Evolutionary conservation across 257 asterid genomes (phyloP), one percentile per base, ranked within the genome.

Genomic region (Ajuga chamaepitys): DNA sequence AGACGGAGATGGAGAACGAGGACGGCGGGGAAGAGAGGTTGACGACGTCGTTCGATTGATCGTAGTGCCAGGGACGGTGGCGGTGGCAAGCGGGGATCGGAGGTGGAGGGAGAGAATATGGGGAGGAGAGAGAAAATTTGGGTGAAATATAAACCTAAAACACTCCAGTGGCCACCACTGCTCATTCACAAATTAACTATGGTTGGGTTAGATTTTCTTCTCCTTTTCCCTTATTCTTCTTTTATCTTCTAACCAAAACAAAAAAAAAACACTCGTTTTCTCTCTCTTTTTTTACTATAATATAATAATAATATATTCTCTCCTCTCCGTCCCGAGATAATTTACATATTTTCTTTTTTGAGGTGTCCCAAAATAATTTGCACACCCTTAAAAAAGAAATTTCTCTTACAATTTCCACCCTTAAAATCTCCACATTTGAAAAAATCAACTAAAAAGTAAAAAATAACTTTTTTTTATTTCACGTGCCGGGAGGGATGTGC

Each of bases 71-170:
- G 45, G 68, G 17, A 26, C 54, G 51, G 77, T 44, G 75, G 75
- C 75, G 78, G 74, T 55, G 74, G 74, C 53, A 53, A 5, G 69
- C 54, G 55, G 51, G 75, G 63, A 72, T 62, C 71, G 69, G 54
- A 8, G 60, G 76, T 30, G 61, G 41, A 20, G 66, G 58, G 35
- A 11, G 67, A 28, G 60, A 58, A 16, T 16, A 0, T 40, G 71
- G 32, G 51, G 61, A 56, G 47, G 73, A 67, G 70, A 68, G 68
- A 64, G 71, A 38, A 71, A 40, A 46, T 3, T 28, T 30, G 63
- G 66, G 63, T 20, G 22, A 66, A 45, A 45, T 22, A 28, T 21
- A 61, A 71, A 71, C 53, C 65, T 54, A 76, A 57, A n/a, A 50
- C 60, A 66, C 64, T 57, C 17, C 65, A 46, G 68, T 48, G 44